Evolutionary conservation across 345 rosid species (phyloP), one percentile per base, ranked within the genome.

Genomic region (Abelmoschus esculentus): DNA sequence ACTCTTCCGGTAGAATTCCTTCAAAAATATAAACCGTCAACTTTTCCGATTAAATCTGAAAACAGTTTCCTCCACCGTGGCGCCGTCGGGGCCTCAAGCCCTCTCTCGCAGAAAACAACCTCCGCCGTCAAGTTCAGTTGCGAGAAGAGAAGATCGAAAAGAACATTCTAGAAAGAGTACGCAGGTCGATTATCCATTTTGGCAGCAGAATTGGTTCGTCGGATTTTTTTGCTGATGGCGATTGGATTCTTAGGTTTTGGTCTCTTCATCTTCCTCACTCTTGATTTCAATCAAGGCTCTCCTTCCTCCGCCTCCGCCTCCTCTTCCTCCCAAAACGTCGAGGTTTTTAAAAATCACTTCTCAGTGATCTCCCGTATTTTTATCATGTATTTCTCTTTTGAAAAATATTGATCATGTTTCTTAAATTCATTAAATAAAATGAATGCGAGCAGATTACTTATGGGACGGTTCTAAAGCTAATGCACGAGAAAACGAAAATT

Each of bases 201-300:
- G 96, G 96, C 91, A 83, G 73, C 85, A 83, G 81, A 86, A 78
- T 60, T 93, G 98, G 97, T 93, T 93, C 76, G 81, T 93, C 18
- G 86, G 63, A 6, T 54, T 89, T 89, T 93, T 2, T 89, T 93
- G 60, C 34, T 76, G 46, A 87, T 93, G 91, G 88, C 97, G 50
- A 47, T 90, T 13, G 89, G 87, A 49, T 87, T 89, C 79, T 83
- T 93, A 72, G 80, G 78, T 9, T 83, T 93, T 57, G 84, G 97
- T 28, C 40, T 86, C 61, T 89, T 90, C 82, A 83, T 93, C 74
- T 85, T 83, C 80, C 88, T 93, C 49, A 77, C 77, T 46, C 81
- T 89, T 75, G 86, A 85, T 81, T 58, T 82, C 15, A 90, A 93
- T 14, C 70, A 79, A 36, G 78, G 64, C 2, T 82, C 85, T 67